Percentiles rank a stretch among this genome's conserved stretches.
Conservation (phyloP, 768 basidiomycete genomes). For the Nidularia pulvinata region DNA sequence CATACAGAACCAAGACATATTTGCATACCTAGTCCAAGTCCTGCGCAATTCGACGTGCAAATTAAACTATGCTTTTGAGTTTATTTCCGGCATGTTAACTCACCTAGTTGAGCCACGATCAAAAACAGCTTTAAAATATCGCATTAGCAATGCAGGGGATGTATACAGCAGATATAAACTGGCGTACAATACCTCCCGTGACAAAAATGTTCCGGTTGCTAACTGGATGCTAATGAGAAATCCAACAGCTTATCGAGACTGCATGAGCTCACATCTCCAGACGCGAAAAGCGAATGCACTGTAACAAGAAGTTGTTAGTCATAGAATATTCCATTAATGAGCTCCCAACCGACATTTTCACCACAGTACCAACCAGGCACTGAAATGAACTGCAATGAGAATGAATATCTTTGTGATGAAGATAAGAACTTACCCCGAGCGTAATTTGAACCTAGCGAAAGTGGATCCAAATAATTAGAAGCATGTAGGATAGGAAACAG, state of each 20-base stretch:
- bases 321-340: background rate
- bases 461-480: background rate
- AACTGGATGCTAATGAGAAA: slow-evolving; percentile 29
- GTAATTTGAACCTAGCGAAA: slow-evolving; percentile 25
- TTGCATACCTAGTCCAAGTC: too few relatives aligned
- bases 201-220: slow-evolving; percentile 49
- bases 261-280: slow-evolving; percentile 50
- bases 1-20: too few relatives aligned
- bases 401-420: background rate
- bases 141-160: background rate
- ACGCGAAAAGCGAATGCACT: slow-evolving; percentile 62
- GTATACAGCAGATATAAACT: background rate
- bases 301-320: background rate
- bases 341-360: slow-evolving; percentile 43
- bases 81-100: slow-evolving; percentile 4
- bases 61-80: too few relatives aligned
- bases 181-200: slow-evolving; percentile 43
- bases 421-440: slow-evolving; percentile 23
- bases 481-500: background rate
- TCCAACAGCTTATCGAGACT: background rate
- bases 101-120: slow-evolving; percentile 42
- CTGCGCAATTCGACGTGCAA: too few relatives aligned
- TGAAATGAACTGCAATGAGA: slow-evolving; percentile 6
- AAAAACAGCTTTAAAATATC: slow-evolving; percentile 28
- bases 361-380: slow-evolving; percentile 42